Evolutionary conservation across 345 rosid genomes (phyloP).

Genomic region (Lepidium sativum): DNA sequence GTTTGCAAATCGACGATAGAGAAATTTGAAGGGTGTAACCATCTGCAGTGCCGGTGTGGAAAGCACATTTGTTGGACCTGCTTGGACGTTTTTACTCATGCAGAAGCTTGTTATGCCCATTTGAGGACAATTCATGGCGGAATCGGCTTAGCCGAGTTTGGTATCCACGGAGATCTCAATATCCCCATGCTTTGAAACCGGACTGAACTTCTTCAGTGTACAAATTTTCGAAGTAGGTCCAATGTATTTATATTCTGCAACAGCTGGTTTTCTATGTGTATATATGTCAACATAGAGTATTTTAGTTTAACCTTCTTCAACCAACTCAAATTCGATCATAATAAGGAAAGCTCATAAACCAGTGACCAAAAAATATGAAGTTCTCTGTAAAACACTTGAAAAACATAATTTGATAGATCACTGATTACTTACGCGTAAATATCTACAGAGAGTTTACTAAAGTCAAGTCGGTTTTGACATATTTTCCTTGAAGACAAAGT

Average conservation of each 20-base stretch:
- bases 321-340: background rate
- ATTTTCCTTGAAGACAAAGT: background rate
- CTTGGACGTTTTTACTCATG: constrained; percentile 30
- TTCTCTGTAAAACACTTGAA: background rate
- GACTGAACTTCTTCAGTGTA: constrained; percentile 7
- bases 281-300: constrained; percentile 1
- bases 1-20: constrained; percentile 59
- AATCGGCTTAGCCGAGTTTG: constrained; percentile 1
- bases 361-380: background rate
- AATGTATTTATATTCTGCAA: background rate
- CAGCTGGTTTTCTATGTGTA: constrained; percentile 13
- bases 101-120: constrained; percentile 54
- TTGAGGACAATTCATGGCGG: constrained; percentile 24
- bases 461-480: background rate
- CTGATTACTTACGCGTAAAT: constrained; percentile 2
- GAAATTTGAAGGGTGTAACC: constrained; percentile 86
- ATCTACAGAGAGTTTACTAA: background rate
- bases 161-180: background rate
- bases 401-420: background rate
- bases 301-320: background rate
- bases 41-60: constrained; percentile 71
- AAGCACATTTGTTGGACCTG: constrained; percentile 87
- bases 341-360: background rate
- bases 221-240: background rate
- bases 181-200: background rate